phyloP scores from a whole-genome alignment of 768 basidiomycete species.

The Cubamyces sp. region DNA sequence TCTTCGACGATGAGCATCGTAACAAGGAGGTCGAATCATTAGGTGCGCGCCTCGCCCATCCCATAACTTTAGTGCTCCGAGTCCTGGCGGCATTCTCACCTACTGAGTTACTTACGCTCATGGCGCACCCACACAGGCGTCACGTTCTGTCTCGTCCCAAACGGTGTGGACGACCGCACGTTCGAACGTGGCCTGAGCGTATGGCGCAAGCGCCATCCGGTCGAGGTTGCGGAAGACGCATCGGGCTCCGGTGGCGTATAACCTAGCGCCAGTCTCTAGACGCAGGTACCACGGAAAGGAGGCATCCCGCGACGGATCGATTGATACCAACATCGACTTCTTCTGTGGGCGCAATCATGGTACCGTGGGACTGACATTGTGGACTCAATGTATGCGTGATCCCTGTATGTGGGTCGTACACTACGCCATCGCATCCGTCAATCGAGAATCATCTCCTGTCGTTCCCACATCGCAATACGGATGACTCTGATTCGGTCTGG shows the following conservation, averaged over 20 bases:
- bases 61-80: no score
- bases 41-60: conserved; percentile 27
- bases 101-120: not conserved
- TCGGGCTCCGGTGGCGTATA: not conserved
- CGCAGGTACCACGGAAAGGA: no score
- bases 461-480: not conserved
- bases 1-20: conserved; percentile 54
- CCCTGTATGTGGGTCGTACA: no score
- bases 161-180: conserved; percentile 59
- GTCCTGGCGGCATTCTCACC: not conserved
- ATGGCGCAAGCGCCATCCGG: conserved; percentile 62
- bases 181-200: conserved; percentile 73
- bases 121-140: conserved; percentile 56
- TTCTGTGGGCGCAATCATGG: not conserved
- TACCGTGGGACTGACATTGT: not conserved
- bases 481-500: not conserved
- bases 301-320: not conserved
- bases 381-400: not conserved
- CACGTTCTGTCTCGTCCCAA: conserved; percentile 73
- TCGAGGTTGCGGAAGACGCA: conserved; percentile 30
- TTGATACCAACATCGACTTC: not conserved
- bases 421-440: no score
- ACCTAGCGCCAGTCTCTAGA: not conserved
- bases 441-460: no score
- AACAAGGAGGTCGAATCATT: conserved; percentile 50